Percentiles rank a stretch among this genome's conserved stretches.
Conservation (phyloP, 345 rosid genomes). For the Ceriops zippeliana region DNA sequence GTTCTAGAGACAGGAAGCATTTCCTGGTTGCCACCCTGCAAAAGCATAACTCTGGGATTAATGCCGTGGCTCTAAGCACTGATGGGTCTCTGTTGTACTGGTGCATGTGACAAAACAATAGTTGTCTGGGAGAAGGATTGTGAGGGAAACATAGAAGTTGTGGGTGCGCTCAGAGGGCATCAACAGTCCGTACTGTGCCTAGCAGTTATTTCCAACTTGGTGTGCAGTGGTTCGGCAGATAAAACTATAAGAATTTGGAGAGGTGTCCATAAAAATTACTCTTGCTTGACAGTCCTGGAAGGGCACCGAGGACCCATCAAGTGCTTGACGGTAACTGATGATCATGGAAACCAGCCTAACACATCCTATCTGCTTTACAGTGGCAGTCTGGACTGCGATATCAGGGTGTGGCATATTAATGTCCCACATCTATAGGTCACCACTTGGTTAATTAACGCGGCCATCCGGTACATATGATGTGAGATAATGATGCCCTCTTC, state of each 20-base stretch:
- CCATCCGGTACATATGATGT: not conserved
- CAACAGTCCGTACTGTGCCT: constrained; percentile 65
- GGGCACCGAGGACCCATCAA: constrained; percentile 89
- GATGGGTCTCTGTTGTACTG: constrained; percentile 51
- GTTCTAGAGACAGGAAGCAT: constrained; percentile 47
- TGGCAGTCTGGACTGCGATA: constrained; percentile 83
- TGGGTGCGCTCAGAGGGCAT: constrained; percentile 67
- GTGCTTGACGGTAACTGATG: constrained; percentile 63
- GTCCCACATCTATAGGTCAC: constrained; percentile 32
- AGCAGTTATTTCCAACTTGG: constrained; percentile 45
- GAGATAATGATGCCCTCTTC: not conserved
- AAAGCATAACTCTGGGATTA: constrained; percentile 68
- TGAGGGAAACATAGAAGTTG: constrained; percentile 37
- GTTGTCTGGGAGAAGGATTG: constrained; percentile 67
- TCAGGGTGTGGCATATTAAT: constrained; percentile 72
- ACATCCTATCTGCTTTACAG: constrained; percentile 54
- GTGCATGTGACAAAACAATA: constrained; percentile 65
- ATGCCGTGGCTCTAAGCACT: constrained; percentile 61
- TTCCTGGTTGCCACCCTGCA: constrained; percentile 45
- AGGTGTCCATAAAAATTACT: constrained; percentile 35
- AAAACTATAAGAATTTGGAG: constrained; percentile 73
- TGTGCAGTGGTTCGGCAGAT: constrained; percentile 88
- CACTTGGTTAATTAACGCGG: not conserved
- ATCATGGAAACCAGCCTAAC: constrained; percentile 24
- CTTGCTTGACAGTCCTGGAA: constrained; percentile 61